A percentile compares a stretch with the other conserved stretches of the same genome.
These are phyloP conservation scores for Neophaeococcomyces mojaviensis DNA, from an alignment of 2,329 filamentous ascomycete genomes.

Conservation along the genomic window DNA sequence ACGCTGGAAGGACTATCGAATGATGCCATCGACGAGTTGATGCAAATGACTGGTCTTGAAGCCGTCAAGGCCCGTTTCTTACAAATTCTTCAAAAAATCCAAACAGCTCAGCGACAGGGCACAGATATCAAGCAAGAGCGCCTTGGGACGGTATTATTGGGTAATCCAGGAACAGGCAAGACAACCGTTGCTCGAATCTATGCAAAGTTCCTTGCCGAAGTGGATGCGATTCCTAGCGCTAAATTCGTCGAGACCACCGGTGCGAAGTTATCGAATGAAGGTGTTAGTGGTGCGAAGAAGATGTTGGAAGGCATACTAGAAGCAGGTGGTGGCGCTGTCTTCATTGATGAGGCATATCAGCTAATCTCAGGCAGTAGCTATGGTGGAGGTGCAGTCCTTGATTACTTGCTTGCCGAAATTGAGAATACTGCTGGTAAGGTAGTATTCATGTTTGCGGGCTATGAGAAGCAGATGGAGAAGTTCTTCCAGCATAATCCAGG, in stretches of 20 bases:
- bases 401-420: slow-evolving; percentile 64
- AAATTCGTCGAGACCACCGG: slow-evolving; percentile 62
- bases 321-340: slow-evolving; percentile 59
- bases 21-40: slow-evolving; percentile 53
- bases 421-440: slow-evolving; percentile 65
- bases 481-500: slow-evolving; percentile 71
- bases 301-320: slow-evolving; percentile 51
- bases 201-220: slow-evolving; percentile 54
- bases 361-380: slow-evolving; percentile 52
- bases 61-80: slow-evolving; percentile 59
- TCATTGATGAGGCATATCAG: slow-evolving; percentile 76
- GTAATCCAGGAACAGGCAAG: slow-evolving; percentile 74
- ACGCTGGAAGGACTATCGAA: slow-evolving; percentile 44
- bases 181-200: slow-evolving; percentile 69
- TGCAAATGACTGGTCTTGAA: slow-evolving; percentile 65
- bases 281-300: slow-evolving; percentile 51
- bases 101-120: slow-evolving; percentile 52
- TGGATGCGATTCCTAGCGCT: slow-evolving; percentile 55
- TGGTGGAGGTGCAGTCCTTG: slow-evolving; percentile 56
- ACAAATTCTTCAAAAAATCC: slow-evolving; percentile 54
- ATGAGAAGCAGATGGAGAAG: slow-evolving; percentile 65
- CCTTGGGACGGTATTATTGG: slow-evolving; percentile 56
- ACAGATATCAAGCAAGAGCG: slow-evolving; percentile 51
- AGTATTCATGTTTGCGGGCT: slow-evolving; percentile 66
- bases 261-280: slow-evolving; percentile 55